Conservation (phyloP, 176 grass and related monocot genomes). For the Eleusine coracana region DNA sequence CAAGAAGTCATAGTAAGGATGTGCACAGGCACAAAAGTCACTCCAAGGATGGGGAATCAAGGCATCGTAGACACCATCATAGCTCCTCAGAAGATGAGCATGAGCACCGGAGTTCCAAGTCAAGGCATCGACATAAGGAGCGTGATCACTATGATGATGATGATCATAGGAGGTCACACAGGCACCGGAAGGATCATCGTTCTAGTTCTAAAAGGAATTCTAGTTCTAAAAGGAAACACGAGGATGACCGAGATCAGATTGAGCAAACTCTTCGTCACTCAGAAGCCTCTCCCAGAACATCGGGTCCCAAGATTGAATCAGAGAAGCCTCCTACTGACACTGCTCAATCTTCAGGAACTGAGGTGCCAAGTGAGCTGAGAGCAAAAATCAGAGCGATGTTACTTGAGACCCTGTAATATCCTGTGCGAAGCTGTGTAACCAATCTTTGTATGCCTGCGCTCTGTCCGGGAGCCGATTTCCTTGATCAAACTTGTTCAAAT, state of each 20-base stretch:
- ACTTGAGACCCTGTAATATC: conserved; percentile 56
- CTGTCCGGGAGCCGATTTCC: background rate
- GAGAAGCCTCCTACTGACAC: conserved; percentile 9
- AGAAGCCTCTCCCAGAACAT: conserved; percentile 9
- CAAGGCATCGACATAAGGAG: conserved; percentile 37
- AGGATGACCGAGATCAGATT: conserved; percentile 29
- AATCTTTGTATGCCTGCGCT: background rate
- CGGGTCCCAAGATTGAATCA: conserved; percentile 21
- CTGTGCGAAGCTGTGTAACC: background rate
- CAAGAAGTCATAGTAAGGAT: conserved; percentile 43
- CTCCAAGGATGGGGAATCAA: conserved; percentile 45
- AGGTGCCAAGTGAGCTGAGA: conserved; percentile 68
- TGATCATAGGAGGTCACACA: conserved; percentile 43
- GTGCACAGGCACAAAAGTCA: conserved; percentile 42
- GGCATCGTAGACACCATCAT: conserved; percentile 38
- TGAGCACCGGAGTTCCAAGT: conserved; percentile 46
- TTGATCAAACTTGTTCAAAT: background rate
- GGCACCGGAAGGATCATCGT: conserved; percentile 41
- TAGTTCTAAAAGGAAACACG: conserved; percentile 48
- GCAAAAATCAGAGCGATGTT: conserved; percentile 91
- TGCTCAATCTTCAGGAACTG: conserved; percentile 41
- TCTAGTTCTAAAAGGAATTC: conserved; percentile 55
- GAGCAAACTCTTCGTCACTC: conserved; percentile 1
- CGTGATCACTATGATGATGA: conserved; percentile 42
- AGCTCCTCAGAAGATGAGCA: conserved; percentile 67